These are phyloP conservation scores for Phytophthora pseudosyringae DNA, from an alignment of 352 stramenopile genomes.

Conservation along the genomic window DNA sequence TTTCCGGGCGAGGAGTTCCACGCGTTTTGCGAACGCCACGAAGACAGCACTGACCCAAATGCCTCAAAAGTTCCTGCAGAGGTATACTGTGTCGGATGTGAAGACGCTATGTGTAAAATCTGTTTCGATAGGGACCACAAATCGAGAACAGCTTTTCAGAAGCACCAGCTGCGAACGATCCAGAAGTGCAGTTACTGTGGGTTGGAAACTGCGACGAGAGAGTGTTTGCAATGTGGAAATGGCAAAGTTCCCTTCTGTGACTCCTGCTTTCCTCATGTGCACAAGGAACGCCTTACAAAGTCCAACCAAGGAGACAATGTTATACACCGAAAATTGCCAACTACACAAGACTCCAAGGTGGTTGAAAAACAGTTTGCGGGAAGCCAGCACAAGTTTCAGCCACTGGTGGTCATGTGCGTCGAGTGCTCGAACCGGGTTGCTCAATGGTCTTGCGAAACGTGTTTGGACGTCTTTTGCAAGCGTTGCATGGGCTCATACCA, in stretches of 20 bases:
- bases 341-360: not conserved
- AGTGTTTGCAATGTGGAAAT: slow-evolving; percentile 71
- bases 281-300: slow-evolving; percentile 26
- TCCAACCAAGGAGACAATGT: not conserved
- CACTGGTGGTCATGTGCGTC: slow-evolving; percentile 70
- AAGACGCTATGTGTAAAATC: slow-evolving; percentile 66
- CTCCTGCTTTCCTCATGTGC: slow-evolving; percentile 62
- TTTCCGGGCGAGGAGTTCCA: slow-evolving; percentile 77
- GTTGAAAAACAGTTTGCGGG: not conserved
- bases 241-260: slow-evolving; percentile 75
- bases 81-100: slow-evolving; percentile 75
- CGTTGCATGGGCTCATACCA: slow-evolving; percentile 63
- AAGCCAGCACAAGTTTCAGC: slow-evolving; percentile 44
- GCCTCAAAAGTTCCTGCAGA: slow-evolving; percentile 40
- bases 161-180: slow-evolving; percentile 47
- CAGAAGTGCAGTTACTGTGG: slow-evolving; percentile 56
- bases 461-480: slow-evolving; percentile 74
- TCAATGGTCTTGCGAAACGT: slow-evolving; percentile 73
- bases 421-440: slow-evolving; percentile 62
- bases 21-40: slow-evolving; percentile 70
- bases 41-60: slow-evolving; percentile 41
- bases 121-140: slow-evolving; percentile 74
- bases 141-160: slow-evolving; percentile 52
- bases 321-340: not conserved
- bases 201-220: slow-evolving; percentile 62